Evolutionary conservation across 2,329 filamentous ascomycete genomes (phyloP), one percentile per base, ranked within the genome.

Genomic region (Fusarium caatingaense): DNA sequence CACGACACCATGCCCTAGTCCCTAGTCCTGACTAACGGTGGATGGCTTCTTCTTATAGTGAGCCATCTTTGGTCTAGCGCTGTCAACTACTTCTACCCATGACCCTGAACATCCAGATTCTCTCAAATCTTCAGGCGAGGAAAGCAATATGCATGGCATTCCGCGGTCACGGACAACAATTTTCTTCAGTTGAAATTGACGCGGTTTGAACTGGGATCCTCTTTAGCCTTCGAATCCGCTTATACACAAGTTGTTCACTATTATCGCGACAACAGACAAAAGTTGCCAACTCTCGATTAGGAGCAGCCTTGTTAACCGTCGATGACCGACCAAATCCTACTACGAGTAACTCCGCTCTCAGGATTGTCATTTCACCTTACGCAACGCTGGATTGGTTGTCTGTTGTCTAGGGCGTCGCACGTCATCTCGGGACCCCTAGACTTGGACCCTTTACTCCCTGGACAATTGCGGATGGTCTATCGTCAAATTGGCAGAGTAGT

Each of bases 71-170:
- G 55, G 28, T 27, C 28, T 55, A 69, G 68, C 23, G 53, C 21
- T 13, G 37, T 48, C 21, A 20, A 55, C 25, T 30, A 21, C 47
- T 60, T 37, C 37, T 25, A 50, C 47, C 47, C 30, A 41, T 53
- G 49, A 49, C 25, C 44, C 32, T 21, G 15, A 30, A 37, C 23
- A 21, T 48, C 28, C 41, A 48, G 20, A 42, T 56, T 55, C 42
- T 40, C 32, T 21, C 34, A 37, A 63, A 62, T 41, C 40, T 46
- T 16, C 15, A 53, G 16, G 30, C 50, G 30, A 58, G 8, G 27
- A 28, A 44, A 49, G 55, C 58, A 58, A 63, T 61, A 47, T 46
- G 23, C 49, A 40, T 32, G 64, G 28, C 66, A 73, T 74, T 73
- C 71, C 68, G 21, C n/a, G 40, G 30, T 44, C 20, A 27, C 34